Conservation (phyloP, 2,329 filamentous ascomycete genomes). For the Fusarium illudens region DNA sequence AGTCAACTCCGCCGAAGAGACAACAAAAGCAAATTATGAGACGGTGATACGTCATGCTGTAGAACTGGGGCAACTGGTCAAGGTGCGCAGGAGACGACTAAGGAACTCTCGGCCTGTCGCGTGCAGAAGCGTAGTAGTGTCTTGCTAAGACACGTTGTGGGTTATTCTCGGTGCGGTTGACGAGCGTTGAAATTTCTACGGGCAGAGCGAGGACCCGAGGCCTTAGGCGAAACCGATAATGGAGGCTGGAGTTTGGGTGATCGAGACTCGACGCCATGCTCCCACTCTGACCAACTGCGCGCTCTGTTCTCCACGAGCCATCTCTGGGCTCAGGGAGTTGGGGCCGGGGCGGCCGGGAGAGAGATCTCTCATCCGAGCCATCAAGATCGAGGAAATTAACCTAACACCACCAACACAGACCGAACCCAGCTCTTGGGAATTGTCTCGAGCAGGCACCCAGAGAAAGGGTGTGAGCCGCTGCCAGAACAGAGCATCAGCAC, state of each 20-base stretch:
- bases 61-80: conserved; percentile 5
- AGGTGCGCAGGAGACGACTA: neutral
- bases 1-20: conserved; percentile 26
- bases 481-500: conserved; percentile 1
- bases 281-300: conserved; percentile 14
- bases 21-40: conserved; percentile 34
- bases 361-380: conserved; percentile 15
- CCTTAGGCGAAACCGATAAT: neutral
- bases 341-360: conserved; percentile 18
- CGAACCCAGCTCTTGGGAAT: conserved; percentile 2
- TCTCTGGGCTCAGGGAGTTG: conserved; percentile 2
- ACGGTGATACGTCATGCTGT: conserved; percentile 23
- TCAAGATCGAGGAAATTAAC: conserved; percentile 14
- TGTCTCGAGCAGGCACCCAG: neutral
- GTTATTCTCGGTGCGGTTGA: conserved; percentile 1
- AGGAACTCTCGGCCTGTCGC: neutral
- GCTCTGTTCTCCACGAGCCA: neutral
- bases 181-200: conserved; percentile 6
- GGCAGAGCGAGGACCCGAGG: neutral
- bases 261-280: conserved; percentile 28
- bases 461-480: neutral
- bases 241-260: conserved; percentile 6
- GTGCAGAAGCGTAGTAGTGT: neutral
- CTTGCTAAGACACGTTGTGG: conserved; percentile 5
- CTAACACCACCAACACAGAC: neutral